phyloP scores from a whole-genome alignment of 257 asterid genomes.

The Scutellaria minor region DNA sequence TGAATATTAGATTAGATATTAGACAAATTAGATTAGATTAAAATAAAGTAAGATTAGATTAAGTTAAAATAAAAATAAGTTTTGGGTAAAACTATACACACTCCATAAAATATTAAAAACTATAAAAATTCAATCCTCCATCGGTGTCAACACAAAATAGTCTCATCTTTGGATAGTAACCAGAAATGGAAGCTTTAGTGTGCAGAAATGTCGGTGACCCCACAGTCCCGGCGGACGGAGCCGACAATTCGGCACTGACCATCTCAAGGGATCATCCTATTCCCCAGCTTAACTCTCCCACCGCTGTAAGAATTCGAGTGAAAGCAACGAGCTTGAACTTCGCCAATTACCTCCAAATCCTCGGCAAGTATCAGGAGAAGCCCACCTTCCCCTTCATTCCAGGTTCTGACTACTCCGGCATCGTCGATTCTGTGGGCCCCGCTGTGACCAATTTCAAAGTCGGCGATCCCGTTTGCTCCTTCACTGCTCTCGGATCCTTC shows the following conservation, averaged over 20 bases:
- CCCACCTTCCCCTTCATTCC: constrained; percentile 84
- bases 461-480: constrained; percentile 82
- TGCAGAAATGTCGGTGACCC: constrained; percentile 90
- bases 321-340: constrained; percentile 88
- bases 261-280: constrained; percentile 58
- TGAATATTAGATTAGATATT: no score
- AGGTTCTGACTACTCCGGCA: constrained; percentile 92
- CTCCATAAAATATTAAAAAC: no score
- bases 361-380: constrained; percentile 91
- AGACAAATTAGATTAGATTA: no score
- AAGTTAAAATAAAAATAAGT: no score
- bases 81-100: no score
- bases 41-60: no score
- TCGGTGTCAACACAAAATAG: no score
- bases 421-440: constrained; percentile 72
- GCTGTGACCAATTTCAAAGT: constrained; percentile 73
- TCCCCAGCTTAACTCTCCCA: constrained; percentile 67
- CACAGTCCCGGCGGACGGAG: constrained; percentile 53
- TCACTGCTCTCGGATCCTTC: constrained; percentile 73
- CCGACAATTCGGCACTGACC: constrained; percentile 58
- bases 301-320: constrained; percentile 74
- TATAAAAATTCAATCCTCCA: no score
- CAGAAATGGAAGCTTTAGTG: constrained; percentile 81
- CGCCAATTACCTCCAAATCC: constrained; percentile 90
- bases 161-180: no score